Percentiles rank a stretch among this genome's conserved stretches.
phyloP scores from a whole-genome alignment of 78 protist species.

The Capsaspora owczarzaki region DNA sequence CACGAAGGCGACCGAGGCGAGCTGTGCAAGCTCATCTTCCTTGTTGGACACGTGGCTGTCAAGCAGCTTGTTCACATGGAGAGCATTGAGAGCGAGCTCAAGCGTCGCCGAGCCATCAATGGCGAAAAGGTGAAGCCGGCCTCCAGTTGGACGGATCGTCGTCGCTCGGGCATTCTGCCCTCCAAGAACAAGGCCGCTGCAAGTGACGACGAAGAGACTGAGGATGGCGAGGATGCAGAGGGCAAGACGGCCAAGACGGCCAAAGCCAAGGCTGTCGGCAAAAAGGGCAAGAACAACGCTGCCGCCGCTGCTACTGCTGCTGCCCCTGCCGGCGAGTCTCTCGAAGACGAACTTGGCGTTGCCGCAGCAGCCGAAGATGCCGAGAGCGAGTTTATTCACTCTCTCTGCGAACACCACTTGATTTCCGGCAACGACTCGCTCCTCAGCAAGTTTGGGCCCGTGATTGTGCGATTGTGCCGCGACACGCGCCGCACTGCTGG shows the following conservation, averaged over 20 bases:
- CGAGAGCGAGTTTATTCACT: slow-evolving; percentile 25
- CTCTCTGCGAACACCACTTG: slow-evolving; percentile 10
- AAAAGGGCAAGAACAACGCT: too few relatives aligned
- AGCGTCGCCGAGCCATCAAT: neutral
- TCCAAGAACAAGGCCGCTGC: slow-evolving; percentile 48
- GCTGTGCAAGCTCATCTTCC: slow-evolving; percentile 32
- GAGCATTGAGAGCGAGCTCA: neutral
- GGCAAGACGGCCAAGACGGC: neutral
- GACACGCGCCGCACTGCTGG: neutral
- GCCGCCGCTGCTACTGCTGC: too few relatives aligned
- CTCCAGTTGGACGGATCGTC: too few relatives aligned
- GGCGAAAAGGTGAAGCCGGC: too few relatives aligned
- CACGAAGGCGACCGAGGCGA: too few relatives aligned
- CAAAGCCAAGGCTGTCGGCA: neutral
- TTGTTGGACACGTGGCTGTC: slow-evolving; percentile 55
- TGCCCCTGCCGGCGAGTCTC: neutral
- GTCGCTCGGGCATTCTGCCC: slow-evolving; percentile 27
- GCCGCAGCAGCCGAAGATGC: slow-evolving; percentile 50
- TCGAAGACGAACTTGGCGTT: slow-evolving; percentile 58
- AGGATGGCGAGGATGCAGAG: neutral
- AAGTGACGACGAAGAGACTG: slow-evolving; percentile 29
- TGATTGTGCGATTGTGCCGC: slow-evolving; percentile 41
- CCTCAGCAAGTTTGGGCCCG: slow-evolving; percentile 49
- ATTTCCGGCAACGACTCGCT: slow-evolving; percentile 16
- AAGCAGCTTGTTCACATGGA: slow-evolving; percentile 1